Base-by-base conservation (phyloP, 345 rosid genomes). In the Litchi chinensis region DNA sequence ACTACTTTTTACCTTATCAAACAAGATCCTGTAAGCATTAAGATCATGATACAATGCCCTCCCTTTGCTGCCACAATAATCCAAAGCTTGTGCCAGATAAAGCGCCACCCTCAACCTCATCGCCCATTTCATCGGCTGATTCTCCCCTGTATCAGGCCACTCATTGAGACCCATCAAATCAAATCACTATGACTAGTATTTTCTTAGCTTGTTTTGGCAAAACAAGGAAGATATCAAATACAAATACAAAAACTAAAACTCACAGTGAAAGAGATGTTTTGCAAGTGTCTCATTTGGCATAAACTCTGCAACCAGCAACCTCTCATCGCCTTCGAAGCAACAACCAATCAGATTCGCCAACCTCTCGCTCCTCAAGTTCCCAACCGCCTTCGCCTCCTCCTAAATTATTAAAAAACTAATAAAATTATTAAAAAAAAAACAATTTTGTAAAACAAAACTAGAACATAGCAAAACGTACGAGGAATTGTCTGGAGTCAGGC, bases 71-170 rank as follows among this genome's bases (percentile, higher is more conserved):
- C 97, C 84, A 74, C 95, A 97, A 52, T 93, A 94, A 24, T 97
- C 98, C 75, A 97, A 80, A 8, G 98, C 98, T 84, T 97, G 96
- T 6, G 97, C 96, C 89, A 97, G 84, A 85, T 89, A 90, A 41
- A 93, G 77, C 22, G 98, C 98, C 82, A 94, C 99, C 81, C 99
- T 90, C 82, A 94, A 76, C 73, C 98, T 91, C 98, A 97, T 97
- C 39, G 93, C 89, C 99, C 98, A 97, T 89, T 93, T 93, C 99
- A 94, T 97, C 3, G 98, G 99, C 83, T 91, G 95, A 75, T 82
- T 91, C 81, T 97, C 99, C 99, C 99, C 98, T 94, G 80, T 6
- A 71, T 68, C 76, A 22, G 12, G 21, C 41, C 56, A 16, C 21
- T 5, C 15, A 57, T 2, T 22, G 10, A 21, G 56, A 40, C 76